These are phyloP conservation scores for Chytriomyces sp. DNA, from an alignment of 192 early-diverging fungal species.

Conservation along the genomic window DNA sequence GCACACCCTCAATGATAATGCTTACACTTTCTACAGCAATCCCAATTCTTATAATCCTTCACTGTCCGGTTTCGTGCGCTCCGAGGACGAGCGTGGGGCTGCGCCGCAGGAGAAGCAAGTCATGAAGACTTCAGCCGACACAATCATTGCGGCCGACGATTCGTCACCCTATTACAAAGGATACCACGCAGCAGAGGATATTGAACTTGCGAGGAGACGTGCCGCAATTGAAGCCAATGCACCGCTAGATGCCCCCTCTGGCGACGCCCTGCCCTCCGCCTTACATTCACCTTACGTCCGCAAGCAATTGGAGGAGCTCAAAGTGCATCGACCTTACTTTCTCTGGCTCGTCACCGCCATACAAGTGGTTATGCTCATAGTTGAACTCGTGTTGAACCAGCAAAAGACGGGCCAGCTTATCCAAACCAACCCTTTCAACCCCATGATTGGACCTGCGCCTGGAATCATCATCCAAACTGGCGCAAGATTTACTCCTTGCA, in stretches of 20 bases:
- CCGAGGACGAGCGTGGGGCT: no score
- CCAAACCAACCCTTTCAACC: conserved; percentile 70
- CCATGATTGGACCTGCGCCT: conserved; percentile 77
- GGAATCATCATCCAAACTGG: conserved; percentile 71
- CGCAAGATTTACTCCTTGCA: conserved; percentile 81
- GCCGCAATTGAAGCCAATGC: background rate
- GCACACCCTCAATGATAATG: no score
- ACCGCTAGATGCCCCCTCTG: background rate
- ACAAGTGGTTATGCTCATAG: conserved; percentile 41
- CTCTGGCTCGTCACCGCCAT: conserved; percentile 43
- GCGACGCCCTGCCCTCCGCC: conserved; percentile 27
- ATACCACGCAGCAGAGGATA: background rate
- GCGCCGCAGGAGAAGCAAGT: no score
- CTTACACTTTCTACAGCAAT: no score
- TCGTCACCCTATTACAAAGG: no score
- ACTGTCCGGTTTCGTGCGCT: no score
- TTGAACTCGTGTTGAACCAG: conserved; percentile 48
- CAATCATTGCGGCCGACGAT: background rate
- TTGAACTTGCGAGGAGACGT: background rate
- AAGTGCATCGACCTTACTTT: conserved; percentile 53
- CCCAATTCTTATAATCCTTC: no score
- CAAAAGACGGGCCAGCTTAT: conserved; percentile 64
- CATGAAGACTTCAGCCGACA: background rate
- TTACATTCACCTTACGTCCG: conserved; percentile 52
- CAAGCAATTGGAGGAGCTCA: conserved; percentile 43